Evolutionary conservation across 73 alveolate species (phyloP).

Genomic region (Durusdinium trenchii): DNA sequence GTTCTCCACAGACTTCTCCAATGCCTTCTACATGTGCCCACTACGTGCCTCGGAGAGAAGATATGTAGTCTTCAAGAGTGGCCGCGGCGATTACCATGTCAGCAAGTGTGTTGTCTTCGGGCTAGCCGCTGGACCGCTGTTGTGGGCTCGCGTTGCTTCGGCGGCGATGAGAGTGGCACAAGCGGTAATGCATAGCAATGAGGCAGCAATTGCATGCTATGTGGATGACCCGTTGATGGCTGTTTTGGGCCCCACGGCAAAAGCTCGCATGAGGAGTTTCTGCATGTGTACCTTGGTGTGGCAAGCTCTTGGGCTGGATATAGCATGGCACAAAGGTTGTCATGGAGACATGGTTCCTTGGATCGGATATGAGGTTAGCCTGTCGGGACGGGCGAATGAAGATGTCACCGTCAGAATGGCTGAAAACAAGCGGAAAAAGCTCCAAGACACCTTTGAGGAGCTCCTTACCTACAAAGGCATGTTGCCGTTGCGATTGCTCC

Average conservation of each 20-base stretch:
- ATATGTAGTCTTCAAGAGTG: background rate
- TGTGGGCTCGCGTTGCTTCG: background rate
- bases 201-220: background rate
- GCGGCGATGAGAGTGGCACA: background rate
- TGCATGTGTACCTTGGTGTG: background rate
- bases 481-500: background rate
- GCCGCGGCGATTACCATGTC: background rate
- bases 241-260: background rate
- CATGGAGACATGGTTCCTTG: background rate
- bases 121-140: background rate
- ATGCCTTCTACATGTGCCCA: background rate
- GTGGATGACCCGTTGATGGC: slow-evolving; percentile 26
- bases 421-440: background rate
- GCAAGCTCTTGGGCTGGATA: background rate
- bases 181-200: background rate
- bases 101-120: background rate
- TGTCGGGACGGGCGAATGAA: background rate
- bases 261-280: background rate
- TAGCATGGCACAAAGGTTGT: background rate
- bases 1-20: background rate
- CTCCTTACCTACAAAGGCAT: background rate
- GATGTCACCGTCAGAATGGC: background rate
- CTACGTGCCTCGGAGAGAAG: background rate
- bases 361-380: background rate
- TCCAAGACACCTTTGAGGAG: background rate